These are phyloP conservation scores for Phytophthora ramorum DNA, from an alignment of 352 stramenopile species.

Conservation along the genomic window DNA sequence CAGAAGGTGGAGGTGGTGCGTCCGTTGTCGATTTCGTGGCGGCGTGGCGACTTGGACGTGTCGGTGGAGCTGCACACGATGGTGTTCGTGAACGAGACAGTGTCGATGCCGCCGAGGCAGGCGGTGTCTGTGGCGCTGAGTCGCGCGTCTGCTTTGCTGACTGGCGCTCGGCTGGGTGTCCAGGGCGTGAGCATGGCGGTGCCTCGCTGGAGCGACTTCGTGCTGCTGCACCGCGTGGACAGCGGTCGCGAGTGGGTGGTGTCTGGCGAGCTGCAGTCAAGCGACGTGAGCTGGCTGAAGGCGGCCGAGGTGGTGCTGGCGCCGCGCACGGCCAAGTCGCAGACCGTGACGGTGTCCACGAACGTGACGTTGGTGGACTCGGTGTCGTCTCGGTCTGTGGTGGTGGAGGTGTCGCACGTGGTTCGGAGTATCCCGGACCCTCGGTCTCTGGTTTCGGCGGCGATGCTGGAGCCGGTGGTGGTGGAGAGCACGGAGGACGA, in stretches of 20 bases:
- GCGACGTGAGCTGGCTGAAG: slow-evolving; percentile 29
- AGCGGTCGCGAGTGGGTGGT: background rate
- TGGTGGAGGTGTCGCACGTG: too few species aligned
- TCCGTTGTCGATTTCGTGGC: slow-evolving; percentile 7
- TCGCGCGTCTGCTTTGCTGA: slow-evolving; percentile 18
- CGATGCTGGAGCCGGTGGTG: too few species aligned
- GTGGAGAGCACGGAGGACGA: too few species aligned
- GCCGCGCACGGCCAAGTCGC: slow-evolving; percentile 24
- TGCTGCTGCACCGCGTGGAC: slow-evolving; percentile 6
- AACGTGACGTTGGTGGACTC: slow-evolving; percentile 29
- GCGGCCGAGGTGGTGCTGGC: slow-evolving; percentile 4
- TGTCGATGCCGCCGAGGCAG: slow-evolving; percentile 27
- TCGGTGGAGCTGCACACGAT: slow-evolving; percentile 13
- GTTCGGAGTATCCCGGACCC: too few species aligned
- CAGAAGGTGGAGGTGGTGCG: slow-evolving; percentile 17
- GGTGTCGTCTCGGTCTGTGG: too few species aligned
- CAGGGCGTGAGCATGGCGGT: slow-evolving; percentile 7
- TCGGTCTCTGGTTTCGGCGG: too few species aligned
- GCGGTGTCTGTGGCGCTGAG: slow-evolving; percentile 20
- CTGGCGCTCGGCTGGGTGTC: slow-evolving; percentile 8
- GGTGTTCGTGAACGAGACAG: slow-evolving; percentile 27
- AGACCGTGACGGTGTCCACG: slow-evolving; percentile 34
- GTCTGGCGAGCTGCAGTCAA: slow-evolving; percentile 19
- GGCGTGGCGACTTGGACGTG: slow-evolving; percentile 6
- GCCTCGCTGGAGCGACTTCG: slow-evolving; percentile 2